A percentile compares a stretch with the other conserved stretches of the same genome.
Evolutionary conservation across 1,284 basidiomycete species (phyloP).

Genomic region (Veloporphyrellus conicus): DNA sequence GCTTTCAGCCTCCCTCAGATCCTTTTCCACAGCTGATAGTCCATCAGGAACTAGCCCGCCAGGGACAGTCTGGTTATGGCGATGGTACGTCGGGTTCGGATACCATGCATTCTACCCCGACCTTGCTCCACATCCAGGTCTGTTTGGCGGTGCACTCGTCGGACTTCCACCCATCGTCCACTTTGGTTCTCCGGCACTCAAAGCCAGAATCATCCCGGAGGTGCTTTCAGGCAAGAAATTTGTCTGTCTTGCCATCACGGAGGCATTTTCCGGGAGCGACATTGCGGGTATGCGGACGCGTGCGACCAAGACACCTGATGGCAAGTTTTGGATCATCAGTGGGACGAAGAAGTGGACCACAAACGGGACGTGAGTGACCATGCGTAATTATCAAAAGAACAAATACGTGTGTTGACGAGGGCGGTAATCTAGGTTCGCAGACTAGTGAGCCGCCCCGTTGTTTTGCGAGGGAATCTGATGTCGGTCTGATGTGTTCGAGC

Average conservation of each 20-base stretch:
- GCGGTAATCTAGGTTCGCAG: conserved; percentile 20
- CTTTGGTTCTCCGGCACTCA: conserved; percentile 65
- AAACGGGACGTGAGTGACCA: conserved; percentile 54
- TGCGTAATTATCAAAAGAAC: conserved; percentile 14
- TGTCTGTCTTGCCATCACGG: conserved; percentile 59
- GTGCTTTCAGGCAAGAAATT: conserved; percentile 68
- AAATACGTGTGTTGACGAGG: background rate
- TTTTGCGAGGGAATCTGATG: background rate
- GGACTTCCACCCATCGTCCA: conserved; percentile 71
- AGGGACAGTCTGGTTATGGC: conserved; percentile 39
- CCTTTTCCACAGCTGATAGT: conserved; percentile 39
- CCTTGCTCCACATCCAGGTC: conserved; percentile 21
- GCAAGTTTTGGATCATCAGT: conserved; percentile 61
- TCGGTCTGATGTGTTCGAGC: background rate
- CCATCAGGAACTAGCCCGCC: conserved; percentile 65
- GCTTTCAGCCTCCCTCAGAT: background rate
- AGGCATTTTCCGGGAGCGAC: conserved; percentile 73
- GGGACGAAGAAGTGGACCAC: conserved; percentile 81
- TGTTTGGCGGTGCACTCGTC: conserved; percentile 56
- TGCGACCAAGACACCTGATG: conserved; percentile 65
- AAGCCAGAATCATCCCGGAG: conserved; percentile 67
- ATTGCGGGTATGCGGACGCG: conserved; percentile 61
- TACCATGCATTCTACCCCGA: background rate
- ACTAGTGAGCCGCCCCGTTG: conserved; percentile 27
- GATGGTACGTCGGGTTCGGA: conserved; percentile 36